Evolutionary conservation across 2,329 filamentous ascomycete species (phyloP), one percentile per base, ranked within the genome.

Genomic region (Botrytis galanthina): DNA sequence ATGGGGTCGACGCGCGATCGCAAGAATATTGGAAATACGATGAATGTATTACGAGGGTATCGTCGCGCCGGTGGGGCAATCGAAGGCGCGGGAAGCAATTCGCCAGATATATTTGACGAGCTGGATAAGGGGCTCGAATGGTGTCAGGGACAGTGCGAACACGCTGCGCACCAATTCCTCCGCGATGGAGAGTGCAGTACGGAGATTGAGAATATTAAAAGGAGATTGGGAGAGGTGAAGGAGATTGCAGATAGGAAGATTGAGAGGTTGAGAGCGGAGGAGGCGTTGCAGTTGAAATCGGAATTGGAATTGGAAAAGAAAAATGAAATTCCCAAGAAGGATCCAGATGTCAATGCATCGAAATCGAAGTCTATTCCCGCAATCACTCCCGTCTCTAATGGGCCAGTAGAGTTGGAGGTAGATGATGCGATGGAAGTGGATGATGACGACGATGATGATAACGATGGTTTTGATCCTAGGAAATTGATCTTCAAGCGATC

Each of bases 81-180:
- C 10, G 75, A 70, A 29, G 74, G 71, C 2, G 76, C 76, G 2
- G 74, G 44, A 37, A 6, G 26, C 14, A 48, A 67, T 12, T 35
- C 73, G 10, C 71, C 74, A 20, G 88, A 89, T 75, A 84, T 89
- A 1, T 94, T 92, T 79, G 93, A 97, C 76, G 86, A 89, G 62
- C 86, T 94, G 1, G 94, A 97, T 80, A 92, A 92, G 80, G 88
- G 89, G 0, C 85, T 98, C 39, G 94, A 97, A 80, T 88, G 89
- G 76, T 92, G 93, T 8, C 94, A 97, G 81, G 87, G 87, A 73
- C 88, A 94, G 78, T 97, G 93, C 81, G 95, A 98, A 83, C 90
- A 91, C 71, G 95, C 92, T 4, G 95, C 95, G 0, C 94, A 97
- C 80, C 93, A 97, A 79, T 94, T 96, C 75, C 85, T 98, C n/a